These are phyloP conservation scores for Trichosporon coremiiforme DNA, from an alignment of 1,284 basidiomycete genomes.

Conservation along the genomic window DNA sequence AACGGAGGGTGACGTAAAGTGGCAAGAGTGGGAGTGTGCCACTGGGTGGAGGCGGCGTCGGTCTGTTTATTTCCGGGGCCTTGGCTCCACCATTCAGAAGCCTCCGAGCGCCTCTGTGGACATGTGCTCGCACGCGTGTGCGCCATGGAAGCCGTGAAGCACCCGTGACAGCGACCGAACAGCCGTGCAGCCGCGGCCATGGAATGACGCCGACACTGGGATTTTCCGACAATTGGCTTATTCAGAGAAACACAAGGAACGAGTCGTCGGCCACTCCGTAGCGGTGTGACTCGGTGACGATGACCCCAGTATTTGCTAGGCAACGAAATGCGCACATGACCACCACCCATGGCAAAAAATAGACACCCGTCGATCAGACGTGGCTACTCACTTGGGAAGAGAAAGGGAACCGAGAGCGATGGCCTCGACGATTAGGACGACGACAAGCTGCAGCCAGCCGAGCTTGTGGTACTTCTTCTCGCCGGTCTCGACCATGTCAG, in stretches of 20 bases:
- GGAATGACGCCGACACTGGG: background rate
- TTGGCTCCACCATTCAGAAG: constrained; percentile 7
- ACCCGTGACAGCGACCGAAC: background rate
- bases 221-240: constrained; percentile 7
- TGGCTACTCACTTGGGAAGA: constrained; percentile 29
- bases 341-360: background rate
- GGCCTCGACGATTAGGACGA: constrained; percentile 29
- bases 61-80: background rate
- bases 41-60: background rate
- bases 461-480: constrained; percentile 33
- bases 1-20: background rate
- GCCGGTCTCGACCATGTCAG: constrained; percentile 22
- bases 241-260: background rate
- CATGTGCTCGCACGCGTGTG: constrained; percentile 11
- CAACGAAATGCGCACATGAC: constrained; percentile 5
- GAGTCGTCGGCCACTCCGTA: background rate
- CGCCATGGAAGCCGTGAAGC: background rate
- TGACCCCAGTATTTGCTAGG: background rate
- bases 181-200: background rate
- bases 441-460: constrained; percentile 29
- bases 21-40: background rate
- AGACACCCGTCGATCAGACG: background rate
- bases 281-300: background rate
- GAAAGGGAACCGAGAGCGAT: constrained; percentile 29
- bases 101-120: background rate